Conservation (phyloP, 805 yeast genomes). For the Diddensiella caesifluorescens region DNA sequence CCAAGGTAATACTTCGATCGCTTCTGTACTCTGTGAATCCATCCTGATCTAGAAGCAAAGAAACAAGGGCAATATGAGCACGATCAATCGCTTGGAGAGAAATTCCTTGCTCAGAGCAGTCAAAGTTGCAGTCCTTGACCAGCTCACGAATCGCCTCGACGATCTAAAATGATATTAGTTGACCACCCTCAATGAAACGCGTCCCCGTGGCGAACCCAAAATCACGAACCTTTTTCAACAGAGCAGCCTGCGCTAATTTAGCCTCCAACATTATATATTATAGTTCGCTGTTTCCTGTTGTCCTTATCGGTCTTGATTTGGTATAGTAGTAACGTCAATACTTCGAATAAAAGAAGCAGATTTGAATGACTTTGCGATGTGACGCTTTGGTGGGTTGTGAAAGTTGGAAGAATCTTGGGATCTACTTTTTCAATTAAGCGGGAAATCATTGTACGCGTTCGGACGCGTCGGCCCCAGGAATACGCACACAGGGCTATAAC, state of each 20-base stretch:
- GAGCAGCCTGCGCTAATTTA: constrained; percentile 86
- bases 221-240: constrained; percentile 64
- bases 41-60: constrained; percentile 78
- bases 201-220: background rate
- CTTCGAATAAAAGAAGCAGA: background rate
- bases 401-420: too few species aligned
- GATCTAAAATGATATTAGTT: constrained; percentile 37
- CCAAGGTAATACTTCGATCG: constrained; percentile 87
- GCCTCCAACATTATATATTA: constrained; percentile 79
- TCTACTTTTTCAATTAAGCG: too few species aligned
- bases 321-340: too few species aligned
- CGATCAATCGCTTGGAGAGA: constrained; percentile 97
- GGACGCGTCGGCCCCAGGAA: too few species aligned
- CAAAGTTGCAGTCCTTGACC: constrained; percentile 92
- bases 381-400: too few species aligned
- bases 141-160: constrained; percentile 93
- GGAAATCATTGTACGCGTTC: too few species aligned
- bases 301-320: background rate
- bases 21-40: constrained; percentile 92
- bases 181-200: constrained; percentile 1
- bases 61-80: constrained; percentile 88
- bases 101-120: constrained; percentile 91
- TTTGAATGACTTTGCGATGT: too few species aligned
- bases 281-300: background rate
- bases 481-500: too few species aligned